These are phyloP conservation scores for Postia placenta DNA, from an alignment of 768 basidiomycete genomes.

Conservation along the genomic window DNA sequence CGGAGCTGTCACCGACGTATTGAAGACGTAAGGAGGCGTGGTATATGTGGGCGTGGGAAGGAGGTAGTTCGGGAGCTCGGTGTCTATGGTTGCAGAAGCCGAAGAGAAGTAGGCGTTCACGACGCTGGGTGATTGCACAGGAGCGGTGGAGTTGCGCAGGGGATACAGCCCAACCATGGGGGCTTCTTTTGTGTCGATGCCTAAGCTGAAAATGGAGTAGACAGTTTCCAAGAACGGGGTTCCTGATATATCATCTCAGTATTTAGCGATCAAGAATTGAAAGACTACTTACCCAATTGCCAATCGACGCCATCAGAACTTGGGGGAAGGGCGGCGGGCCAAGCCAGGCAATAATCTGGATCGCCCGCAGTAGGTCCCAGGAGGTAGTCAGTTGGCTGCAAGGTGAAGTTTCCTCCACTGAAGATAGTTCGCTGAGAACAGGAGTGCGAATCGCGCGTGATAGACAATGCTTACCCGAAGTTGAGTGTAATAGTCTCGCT, in stretches of 20 bases:
- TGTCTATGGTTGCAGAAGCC: constrained; percentile 55
- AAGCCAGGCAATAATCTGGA: constrained; percentile 64
- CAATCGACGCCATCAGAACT: constrained; percentile 75
- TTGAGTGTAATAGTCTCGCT: constrained; percentile 53
- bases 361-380: constrained; percentile 63
- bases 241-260: constrained; percentile 33
- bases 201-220: constrained; percentile 70
- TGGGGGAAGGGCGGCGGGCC: constrained; percentile 65
- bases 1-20: constrained; percentile 53
- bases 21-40: constrained; percentile 62
- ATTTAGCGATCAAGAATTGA: background rate
- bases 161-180: constrained; percentile 77
- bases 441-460: background rate
- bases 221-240: constrained; percentile 67
- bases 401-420: constrained; percentile 46
- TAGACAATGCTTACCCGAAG: constrained; percentile 58
- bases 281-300: constrained; percentile 56
- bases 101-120: constrained; percentile 53
- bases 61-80: constrained; percentile 67
- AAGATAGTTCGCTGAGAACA: background rate
- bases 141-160: constrained; percentile 39
- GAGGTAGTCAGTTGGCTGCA: constrained; percentile 73
- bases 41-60: constrained; percentile 55
- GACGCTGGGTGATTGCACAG: constrained; percentile 32
- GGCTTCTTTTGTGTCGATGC: constrained; percentile 66